Conservation (phyloP, 257 asterid genomes). For the Solanum piurae region DNA sequence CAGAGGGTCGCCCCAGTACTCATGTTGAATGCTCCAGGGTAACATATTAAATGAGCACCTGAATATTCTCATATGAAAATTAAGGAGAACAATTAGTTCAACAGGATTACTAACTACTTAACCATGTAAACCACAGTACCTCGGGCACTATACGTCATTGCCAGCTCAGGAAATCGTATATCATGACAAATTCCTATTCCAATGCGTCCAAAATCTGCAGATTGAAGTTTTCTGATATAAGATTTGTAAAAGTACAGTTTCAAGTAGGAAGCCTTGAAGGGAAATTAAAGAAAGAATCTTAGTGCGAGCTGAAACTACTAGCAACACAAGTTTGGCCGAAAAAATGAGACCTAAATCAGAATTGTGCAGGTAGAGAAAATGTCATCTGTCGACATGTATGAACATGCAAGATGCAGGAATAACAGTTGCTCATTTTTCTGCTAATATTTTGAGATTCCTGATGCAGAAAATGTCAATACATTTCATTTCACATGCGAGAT, state of each 20-base stretch:
- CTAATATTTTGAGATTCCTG: background rate
- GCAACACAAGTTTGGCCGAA: background rate
- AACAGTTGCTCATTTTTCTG: background rate
- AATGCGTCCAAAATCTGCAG: slow-evolving; percentile 26
- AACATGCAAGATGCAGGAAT: background rate
- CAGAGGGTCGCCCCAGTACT: slow-evolving; percentile 26
- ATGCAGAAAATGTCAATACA: background rate
- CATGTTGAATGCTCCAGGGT: slow-evolving; percentile 32
- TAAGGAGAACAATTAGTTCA: background rate
- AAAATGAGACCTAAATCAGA: background rate
- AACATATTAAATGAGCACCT: slow-evolving; percentile 36
- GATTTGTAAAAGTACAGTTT: background rate
- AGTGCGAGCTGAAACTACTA: background rate
- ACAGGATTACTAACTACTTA: background rate
- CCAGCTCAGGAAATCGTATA: slow-evolving; percentile 37
- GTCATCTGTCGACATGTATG: no score
- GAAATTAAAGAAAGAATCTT: background rate
- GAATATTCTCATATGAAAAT: background rate
- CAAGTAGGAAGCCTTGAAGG: background rate
- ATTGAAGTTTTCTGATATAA: background rate
- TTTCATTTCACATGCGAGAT: background rate
- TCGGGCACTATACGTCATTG: slow-evolving; percentile 23
- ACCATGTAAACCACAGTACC: slow-evolving; percentile 1
- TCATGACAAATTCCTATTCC: slow-evolving; percentile 42
- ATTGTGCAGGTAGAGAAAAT: background rate